Conservation (phyloP, 768 basidiomycete genomes). For the Neoboletus brunneissimus region DNA sequence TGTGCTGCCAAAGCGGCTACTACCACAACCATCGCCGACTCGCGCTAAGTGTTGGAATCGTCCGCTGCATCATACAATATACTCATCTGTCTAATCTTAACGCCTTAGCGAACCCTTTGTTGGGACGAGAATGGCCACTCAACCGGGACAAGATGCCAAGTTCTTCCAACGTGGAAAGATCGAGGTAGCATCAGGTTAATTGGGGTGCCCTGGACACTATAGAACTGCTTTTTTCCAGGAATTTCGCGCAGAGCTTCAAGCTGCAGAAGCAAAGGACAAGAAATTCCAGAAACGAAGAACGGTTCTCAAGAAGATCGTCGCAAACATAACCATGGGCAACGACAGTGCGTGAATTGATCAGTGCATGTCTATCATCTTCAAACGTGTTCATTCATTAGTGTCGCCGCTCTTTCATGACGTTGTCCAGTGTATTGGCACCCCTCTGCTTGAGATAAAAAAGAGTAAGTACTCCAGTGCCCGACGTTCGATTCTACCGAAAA, state of each 20-base stretch:
- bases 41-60: neutral
- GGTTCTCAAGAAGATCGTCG: constrained; percentile 94
- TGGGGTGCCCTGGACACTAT: constrained; percentile 6
- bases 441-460: constrained; percentile 97
- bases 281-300: constrained; percentile 92
- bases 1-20: neutral
- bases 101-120: neutral
- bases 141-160: constrained; percentile 83
- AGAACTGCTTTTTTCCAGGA: constrained; percentile 48
- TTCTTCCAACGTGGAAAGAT: constrained; percentile 92
- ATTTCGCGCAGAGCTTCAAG: constrained; percentile 87
- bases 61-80: neutral
- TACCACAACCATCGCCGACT: neutral
- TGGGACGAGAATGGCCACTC: constrained; percentile 38
- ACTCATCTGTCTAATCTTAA: constrained; percentile 1
- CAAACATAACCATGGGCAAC: constrained; percentile 99
- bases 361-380: constrained; percentile 11
- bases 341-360: constrained; percentile 69
- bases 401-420: constrained; percentile 94
- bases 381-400: constrained; percentile 51
- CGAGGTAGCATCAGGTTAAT: constrained; percentile 51
- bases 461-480: constrained; percentile 53
- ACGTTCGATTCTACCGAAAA: neutral
- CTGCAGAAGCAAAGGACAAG: constrained; percentile 94
- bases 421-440: constrained; percentile 91